Evolutionary conservation across 768 basidiomycete species (phyloP).

Genomic region (Lactarius evosmus): DNA sequence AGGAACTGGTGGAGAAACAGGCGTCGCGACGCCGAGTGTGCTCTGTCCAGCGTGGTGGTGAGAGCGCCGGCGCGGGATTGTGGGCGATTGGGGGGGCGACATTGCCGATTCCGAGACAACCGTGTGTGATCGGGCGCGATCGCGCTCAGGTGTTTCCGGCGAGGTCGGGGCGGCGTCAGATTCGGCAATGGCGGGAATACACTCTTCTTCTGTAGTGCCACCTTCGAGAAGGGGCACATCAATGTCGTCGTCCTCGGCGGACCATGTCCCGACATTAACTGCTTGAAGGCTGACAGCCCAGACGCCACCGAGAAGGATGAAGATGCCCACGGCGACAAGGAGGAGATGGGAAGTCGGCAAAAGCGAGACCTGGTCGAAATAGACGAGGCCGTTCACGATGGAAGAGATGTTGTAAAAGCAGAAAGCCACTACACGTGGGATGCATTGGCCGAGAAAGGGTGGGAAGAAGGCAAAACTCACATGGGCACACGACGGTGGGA

Average conservation of each 20-base stretch:
- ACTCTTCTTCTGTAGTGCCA: not conserved
- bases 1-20: slow-evolving; percentile 20
- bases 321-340: slow-evolving; percentile 74
- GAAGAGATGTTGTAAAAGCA: slow-evolving; percentile 94
- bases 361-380: slow-evolving; percentile 79
- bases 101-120: slow-evolving; percentile 9
- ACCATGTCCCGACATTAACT: slow-evolving; percentile 43
- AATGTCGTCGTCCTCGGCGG: slow-evolving; percentile 39
- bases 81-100: slow-evolving; percentile 13
- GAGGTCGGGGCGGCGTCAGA: not conserved
- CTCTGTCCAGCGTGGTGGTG: slow-evolving; percentile 5
- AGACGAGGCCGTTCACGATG: slow-evolving; percentile 86
- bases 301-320: slow-evolving; percentile 78
- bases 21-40: slow-evolving; percentile 23
- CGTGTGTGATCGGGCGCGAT: not conserved
- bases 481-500: slow-evolving; percentile 82
- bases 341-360: slow-evolving; percentile 67
- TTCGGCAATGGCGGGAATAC: slow-evolving; percentile 2
- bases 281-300: slow-evolving; percentile 85
- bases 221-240: slow-evolving; percentile 15
- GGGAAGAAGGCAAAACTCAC: slow-evolving; percentile 41
- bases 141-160: slow-evolving; percentile 17
- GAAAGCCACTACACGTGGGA: slow-evolving; percentile 62
- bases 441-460: not conserved
- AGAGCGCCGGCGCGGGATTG: slow-evolving; percentile 17